Evolutionary conservation across 306 rosid genomes (phyloP), one percentile per base, ranked within the genome.

Genomic region (Pachyrhizus erosus): DNA sequence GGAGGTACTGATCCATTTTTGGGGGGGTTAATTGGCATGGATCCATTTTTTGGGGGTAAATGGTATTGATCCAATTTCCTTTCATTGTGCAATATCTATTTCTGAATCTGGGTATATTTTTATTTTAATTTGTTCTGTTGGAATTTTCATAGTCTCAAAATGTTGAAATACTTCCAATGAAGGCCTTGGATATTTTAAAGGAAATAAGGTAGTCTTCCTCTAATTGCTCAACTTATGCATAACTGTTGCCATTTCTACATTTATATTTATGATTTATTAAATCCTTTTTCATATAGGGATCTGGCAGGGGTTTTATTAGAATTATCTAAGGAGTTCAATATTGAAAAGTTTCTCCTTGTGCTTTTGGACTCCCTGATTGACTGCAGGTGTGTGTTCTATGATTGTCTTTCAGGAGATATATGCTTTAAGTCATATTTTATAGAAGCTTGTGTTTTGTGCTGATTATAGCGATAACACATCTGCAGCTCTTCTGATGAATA

Each of bases 311-410:
- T 89, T 65, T 84, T 95, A 49, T 81, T 62, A 82, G 97, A 83
- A 62, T 86, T 95, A 58, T 93, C 91, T 15, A 87, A 87, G 67
- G 93, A 87, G 83, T 93, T 89, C 96, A 95, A 91, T 78, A 84
- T 90, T 23, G 96, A 91, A 67, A 88, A 84, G 78, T 95, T 95
- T 84, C 83, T 95, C 33, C 57, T 64, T 15, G 84, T 93, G 83
- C 90, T 95, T 82, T 75, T 95, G 91, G 96, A 89, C 49, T 89
- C 97, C 83, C 85, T 95, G 69, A 87, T 95, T 88, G 89, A 89
- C 65, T 85, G 83, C 86, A 88, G 99, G 99, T 95, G 86, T 80
- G 88, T 24, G 39, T 31, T 40, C 39, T 29, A n/a, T 74, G 65
- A 23, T 70, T 55, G 42, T 73, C 54, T 31, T 70, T 78, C 15